Conservation (phyloP, 768 basidiomycete genomes). For the Rhizopogon vulgaris region DNA sequence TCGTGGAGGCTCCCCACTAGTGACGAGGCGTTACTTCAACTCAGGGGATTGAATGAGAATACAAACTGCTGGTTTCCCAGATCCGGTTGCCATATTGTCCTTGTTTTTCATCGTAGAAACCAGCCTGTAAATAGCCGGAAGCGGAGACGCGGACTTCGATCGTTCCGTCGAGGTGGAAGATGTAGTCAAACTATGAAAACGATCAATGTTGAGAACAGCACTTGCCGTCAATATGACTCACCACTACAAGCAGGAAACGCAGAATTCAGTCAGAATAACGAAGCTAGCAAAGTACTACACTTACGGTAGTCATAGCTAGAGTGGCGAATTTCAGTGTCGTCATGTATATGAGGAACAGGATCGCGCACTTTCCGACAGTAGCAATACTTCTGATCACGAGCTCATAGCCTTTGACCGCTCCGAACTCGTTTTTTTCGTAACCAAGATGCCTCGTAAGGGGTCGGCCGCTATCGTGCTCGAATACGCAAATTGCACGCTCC, state of each 20-base stretch:
- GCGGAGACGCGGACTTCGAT: slow-evolving; percentile 65
- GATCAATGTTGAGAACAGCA: slow-evolving; percentile 1
- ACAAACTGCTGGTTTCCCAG: slow-evolving; percentile 48
- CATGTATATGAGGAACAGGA: neutral
- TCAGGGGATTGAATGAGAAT: neutral
- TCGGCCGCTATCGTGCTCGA: slow-evolving; percentile 53
- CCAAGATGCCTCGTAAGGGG: slow-evolving; percentile 57
- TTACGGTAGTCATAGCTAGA: slow-evolving; percentile 49
- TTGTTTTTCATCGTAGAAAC: slow-evolving; percentile 48
- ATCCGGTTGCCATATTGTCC: slow-evolving; percentile 49
- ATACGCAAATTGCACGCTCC: slow-evolving; percentile 56
- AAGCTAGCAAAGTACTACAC: slow-evolving; percentile 12
- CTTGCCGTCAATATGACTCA: slow-evolving; percentile 7
- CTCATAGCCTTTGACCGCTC: slow-evolving; percentile 55
- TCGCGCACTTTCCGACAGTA: slow-evolving; percentile 59
- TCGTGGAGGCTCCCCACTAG: slow-evolving; percentile 63
- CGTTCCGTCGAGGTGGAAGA: slow-evolving; percentile 60
- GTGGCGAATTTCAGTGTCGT: neutral
- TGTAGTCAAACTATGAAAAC: slow-evolving; percentile 51
- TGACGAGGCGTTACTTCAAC: neutral
- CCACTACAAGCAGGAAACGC: slow-evolving; percentile 20
- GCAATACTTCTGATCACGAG: slow-evolving; percentile 49
- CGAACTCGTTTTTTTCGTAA: slow-evolving; percentile 47
- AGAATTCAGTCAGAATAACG: neutral
- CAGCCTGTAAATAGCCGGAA: slow-evolving; percentile 64